Conservation (phyloP, 2,329 filamentous ascomycete genomes). For the Cucurbitaria berberidis region DNA sequence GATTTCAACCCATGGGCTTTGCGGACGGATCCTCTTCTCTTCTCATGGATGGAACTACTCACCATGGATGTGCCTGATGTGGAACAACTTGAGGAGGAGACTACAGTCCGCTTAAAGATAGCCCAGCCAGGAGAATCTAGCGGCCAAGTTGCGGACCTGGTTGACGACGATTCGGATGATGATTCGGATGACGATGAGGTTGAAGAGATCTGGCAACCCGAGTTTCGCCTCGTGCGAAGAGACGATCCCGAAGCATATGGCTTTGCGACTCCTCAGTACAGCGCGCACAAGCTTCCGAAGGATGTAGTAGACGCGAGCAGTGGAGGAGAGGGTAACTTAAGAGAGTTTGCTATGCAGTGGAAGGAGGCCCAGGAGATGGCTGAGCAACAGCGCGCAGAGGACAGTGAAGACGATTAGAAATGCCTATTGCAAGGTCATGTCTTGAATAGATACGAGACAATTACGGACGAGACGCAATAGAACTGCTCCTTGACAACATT, state of each 20-base stretch:
- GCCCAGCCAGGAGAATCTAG: constrained; percentile 7
- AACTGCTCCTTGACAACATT: background rate
- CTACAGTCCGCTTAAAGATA: constrained; percentile 39
- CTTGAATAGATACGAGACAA: background rate
- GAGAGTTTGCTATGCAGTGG: constrained; percentile 66
- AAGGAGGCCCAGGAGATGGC: constrained; percentile 53
- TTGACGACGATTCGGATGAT: constrained; percentile 17
- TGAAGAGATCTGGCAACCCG: constrained; percentile 67
- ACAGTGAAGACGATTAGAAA: constrained; percentile 44
- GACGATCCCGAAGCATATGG: constrained; percentile 89
- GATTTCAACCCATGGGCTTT: constrained; percentile 96
- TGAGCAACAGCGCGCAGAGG: constrained; percentile 49
- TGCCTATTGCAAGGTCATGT: background rate
- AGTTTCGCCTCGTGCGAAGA: constrained; percentile 80
- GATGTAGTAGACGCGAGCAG: constrained; percentile 79
- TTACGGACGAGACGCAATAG: background rate
- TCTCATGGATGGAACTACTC: constrained; percentile 87
- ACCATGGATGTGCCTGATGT: constrained; percentile 65
- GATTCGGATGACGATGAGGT: constrained; percentile 57
- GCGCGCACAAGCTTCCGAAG: constrained; percentile 91
- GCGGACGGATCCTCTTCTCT: constrained; percentile 85
- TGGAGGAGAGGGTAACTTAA: constrained; percentile 71
- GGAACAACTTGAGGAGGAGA: constrained; percentile 10
- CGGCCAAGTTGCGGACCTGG: constrained; percentile 2
- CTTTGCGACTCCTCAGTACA: constrained; percentile 85